phyloP scores from a whole-genome alignment of 305 asterid genomes.

The Fraxinus floribunda region DNA sequence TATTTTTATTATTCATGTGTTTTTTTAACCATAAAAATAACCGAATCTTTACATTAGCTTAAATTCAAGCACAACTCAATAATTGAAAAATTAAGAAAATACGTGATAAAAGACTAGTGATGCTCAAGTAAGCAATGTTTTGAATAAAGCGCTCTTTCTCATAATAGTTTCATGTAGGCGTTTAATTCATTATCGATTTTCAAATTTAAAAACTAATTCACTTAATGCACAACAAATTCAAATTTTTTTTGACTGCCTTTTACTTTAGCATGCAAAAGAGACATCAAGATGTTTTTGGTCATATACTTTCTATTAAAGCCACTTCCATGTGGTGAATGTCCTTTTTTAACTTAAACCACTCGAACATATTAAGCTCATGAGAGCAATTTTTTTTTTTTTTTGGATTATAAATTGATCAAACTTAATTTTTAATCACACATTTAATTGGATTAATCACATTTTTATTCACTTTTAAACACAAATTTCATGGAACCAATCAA shows the following conservation, averaged over 20 bases:
- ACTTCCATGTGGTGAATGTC: neutral
- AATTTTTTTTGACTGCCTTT: neutral
- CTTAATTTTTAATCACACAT: neutral
- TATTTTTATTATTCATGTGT: neutral
- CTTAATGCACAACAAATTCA: neutral
- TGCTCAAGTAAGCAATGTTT: neutral
- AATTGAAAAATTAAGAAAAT: neutral
- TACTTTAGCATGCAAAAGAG: neutral
- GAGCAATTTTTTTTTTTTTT: too few species aligned
- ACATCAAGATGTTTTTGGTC: neutral
- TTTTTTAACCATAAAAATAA: neutral
- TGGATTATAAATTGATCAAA: neutral
- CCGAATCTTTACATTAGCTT: neutral
- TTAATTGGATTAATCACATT: neutral
- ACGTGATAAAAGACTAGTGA: neutral
- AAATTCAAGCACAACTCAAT: neutral
- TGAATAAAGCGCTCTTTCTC: neutral
- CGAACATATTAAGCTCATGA: neutral
- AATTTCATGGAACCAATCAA: neutral
- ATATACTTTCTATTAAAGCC: neutral
- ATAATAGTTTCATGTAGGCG: neutral
- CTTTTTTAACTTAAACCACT: neutral
- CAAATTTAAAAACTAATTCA: neutral
- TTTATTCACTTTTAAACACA: neutral
- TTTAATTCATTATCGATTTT: neutral